Evolutionary conservation across 352 stramenopile species (phyloP).

Genomic region (Bremia lactucae): DNA sequence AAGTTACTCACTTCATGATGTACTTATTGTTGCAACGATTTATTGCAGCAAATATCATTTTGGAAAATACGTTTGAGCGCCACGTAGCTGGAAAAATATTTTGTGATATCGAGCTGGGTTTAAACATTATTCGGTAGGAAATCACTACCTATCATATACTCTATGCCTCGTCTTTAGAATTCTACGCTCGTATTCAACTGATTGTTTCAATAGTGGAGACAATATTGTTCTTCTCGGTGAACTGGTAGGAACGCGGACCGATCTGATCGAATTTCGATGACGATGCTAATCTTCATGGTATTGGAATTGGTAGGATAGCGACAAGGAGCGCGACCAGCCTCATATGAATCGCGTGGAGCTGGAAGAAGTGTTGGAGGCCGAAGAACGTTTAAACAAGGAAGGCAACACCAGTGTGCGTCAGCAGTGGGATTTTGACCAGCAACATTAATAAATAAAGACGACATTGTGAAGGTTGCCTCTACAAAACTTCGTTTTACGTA

Average conservation of each 20-base stretch:
- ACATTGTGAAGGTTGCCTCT: too few species aligned
- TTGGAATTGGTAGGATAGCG: slow-evolving; percentile 37
- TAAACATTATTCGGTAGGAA: slow-evolving; percentile 91
- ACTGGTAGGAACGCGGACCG: slow-evolving; percentile 31
- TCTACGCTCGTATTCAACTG: neutral
- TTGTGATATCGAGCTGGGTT: slow-evolving; percentile 90
- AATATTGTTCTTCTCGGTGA: slow-evolving; percentile 83
- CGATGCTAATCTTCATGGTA: neutral
- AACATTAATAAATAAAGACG: slow-evolving; percentile 13
- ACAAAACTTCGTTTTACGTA: neutral
- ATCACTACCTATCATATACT: too few species aligned
- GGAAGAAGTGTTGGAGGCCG: slow-evolving; percentile 73
- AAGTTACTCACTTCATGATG: neutral
- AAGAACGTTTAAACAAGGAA: slow-evolving; percentile 56
- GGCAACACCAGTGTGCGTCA: slow-evolving; percentile 60
- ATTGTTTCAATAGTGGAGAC: slow-evolving; percentile 43
- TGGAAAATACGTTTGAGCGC: slow-evolving; percentile 92
- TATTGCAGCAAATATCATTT: slow-evolving; percentile 88
- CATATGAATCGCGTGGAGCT: slow-evolving; percentile 72
- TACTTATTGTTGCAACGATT: neutral
- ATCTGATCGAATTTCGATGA: neutral
- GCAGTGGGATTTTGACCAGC: slow-evolving; percentile 78
- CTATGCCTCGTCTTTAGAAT: too few species aligned
- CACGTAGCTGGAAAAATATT: slow-evolving; percentile 84
- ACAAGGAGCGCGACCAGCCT: slow-evolving; percentile 73